Percentiles rank a stretch among this genome's conserved stretches.
Conservation (phyloP, 257 asterid species). For the Nicotiana paniculata region DNA sequence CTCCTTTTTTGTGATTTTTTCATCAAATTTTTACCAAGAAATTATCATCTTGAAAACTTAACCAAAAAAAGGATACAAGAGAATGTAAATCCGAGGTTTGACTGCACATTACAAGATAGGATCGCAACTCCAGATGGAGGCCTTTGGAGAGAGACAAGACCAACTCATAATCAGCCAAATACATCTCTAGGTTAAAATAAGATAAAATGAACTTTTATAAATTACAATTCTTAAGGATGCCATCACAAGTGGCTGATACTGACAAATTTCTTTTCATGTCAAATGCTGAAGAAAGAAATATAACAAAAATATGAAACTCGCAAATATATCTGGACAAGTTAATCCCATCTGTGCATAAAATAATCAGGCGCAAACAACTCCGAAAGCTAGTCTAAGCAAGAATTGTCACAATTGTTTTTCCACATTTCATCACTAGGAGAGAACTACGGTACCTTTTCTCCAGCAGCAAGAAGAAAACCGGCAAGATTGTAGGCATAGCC, state of each 20-base stretch:
- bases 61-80: not conserved
- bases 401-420: not conserved
- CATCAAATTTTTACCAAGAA: not conserved
- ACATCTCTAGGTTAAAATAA: not conserved
- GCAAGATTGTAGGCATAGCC: conserved; percentile 75
- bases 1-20: not conserved
- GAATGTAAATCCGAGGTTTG: not conserved
- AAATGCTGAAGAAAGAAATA: not conserved
- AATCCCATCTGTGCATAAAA: not conserved
- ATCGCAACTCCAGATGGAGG: not conserved
- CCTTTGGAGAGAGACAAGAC: not conserved
- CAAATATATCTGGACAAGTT: not conserved
- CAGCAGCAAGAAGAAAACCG: conserved; percentile 89
- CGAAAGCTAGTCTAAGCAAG: not conserved
- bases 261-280: not conserved
- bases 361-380: not conserved
- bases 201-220: not conserved
- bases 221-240: not conserved
- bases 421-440: not conserved
- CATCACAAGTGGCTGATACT: not conserved
- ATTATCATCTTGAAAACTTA: not conserved
- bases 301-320: not conserved
- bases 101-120: not conserved
- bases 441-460: conserved; percentile 62
- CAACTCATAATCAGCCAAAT: not conserved